Evolutionary conservation across 2,329 filamentous ascomycete genomes (phyloP), one percentile per base, ranked within the genome.

Genomic region (Dothideomycetes sp.): DNA sequence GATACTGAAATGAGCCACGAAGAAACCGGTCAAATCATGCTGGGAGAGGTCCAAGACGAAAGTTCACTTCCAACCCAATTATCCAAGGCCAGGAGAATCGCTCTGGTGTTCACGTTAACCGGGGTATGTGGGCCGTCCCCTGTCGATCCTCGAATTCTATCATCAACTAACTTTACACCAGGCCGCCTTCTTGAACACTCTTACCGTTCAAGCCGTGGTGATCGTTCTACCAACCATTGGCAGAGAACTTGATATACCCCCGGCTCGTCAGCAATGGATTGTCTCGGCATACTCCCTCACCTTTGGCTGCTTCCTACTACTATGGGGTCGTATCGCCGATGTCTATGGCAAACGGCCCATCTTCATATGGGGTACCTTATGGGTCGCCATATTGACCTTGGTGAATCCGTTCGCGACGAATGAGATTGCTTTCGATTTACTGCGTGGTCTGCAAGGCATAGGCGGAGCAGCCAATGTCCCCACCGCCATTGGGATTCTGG

Each of bases 401-500:
- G 63, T 71, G 10, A 77, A 78, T 45, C 77, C 80, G 0, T 82
- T 84, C 50, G 57, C 81, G 11, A 71, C 70, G 0, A 76, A 76
- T 45, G 80, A 84, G 56, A 77, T 84, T 45, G 73, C 70, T 5
- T 82, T 84, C 53, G 71, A 82, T 53, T 43, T 83, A 1, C 74
- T 84, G 49, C 67, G 80, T 3, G 80, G 72, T 0, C 61, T 84
- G 6, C 78, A 83, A 47, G 80, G 80, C 1, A 56, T 84, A 61
- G 79, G 78, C 2, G 76, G 76, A 18, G 80, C 80, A 2, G 77
- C 78, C 12, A 83, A 81, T 52, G 76, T 83, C 1, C 80, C 80
- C 0, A 82, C 79, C 0, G 80, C 80, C 0, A 75, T 84, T 52
- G 80, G 80, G 0, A 83, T 84, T 27, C 57, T 84, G 3, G 79